These are phyloP conservation scores for Botryotinia calthae DNA, from an alignment of 2,329 filamentous ascomycete species.

Conservation along the genomic window DNA sequence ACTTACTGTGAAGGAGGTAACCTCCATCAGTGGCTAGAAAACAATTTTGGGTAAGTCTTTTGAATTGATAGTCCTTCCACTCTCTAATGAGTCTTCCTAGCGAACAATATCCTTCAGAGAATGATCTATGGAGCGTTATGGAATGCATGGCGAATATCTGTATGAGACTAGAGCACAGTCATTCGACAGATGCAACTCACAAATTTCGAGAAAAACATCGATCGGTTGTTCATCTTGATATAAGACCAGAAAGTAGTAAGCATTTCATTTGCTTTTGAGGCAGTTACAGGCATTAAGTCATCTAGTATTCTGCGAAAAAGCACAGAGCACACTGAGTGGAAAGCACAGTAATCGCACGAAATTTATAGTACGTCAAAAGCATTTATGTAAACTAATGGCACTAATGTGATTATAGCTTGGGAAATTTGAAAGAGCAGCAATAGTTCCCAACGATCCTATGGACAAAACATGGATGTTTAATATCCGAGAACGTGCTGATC, in stretches of 20 bases:
- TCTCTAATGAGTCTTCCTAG: neutral
- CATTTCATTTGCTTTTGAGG: neutral
- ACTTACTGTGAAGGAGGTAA: neutral
- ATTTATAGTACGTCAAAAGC: neutral
- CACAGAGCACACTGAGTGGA: too few species aligned
- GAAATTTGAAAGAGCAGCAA: neutral
- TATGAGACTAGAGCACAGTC: neutral
- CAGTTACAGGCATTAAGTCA: neutral
- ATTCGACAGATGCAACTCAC: rapidly evolving
- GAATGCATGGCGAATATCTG: neutral
- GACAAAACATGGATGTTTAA: neutral
- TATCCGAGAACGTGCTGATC: neutral
- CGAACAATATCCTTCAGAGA: neutral
- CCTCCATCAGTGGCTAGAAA: neutral
- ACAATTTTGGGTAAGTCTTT: neutral
- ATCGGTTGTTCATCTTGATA: constrained; percentile 3
- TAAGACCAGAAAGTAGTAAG: constrained; percentile 8
- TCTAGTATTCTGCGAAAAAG: neutral
- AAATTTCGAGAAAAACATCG: rapidly evolving
- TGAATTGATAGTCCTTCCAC: neutral
- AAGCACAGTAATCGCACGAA: neutral
- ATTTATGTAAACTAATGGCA: neutral
- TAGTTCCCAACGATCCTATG: neutral
- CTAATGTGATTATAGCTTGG: neutral
- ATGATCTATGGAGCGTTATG: neutral